Base-by-base conservation (phyloP, 2,329 filamentous ascomycete genomes). In the Penicillium nordicum region DNA sequence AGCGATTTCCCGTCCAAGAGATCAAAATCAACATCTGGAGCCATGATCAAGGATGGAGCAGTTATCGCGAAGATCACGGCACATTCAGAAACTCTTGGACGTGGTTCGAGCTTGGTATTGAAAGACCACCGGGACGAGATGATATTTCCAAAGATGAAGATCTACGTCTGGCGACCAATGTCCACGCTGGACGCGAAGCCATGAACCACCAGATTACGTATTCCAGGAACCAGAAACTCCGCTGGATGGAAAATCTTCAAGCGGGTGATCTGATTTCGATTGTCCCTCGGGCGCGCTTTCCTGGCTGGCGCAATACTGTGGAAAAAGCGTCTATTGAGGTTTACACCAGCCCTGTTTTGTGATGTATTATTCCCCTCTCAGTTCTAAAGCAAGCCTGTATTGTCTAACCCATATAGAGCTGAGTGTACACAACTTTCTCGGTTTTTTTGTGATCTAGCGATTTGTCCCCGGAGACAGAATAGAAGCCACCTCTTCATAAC, bases 401-500 rank as follows among this genome's bases (percentile, higher is more conserved):
- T 21, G 10, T 29, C 18, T 25, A 36, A 8, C 14, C 14, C 2
- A 18, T 43, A 34, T 14, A 32, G 25, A 18, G 4, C 3, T 7
- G 16, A n/a, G 10, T 18, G 9, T 12, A 4, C 6, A 23, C 12
- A 21, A 12, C 3, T 4, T 30, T 30, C 8, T 18, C 10, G 25
- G 18, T 18, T 16, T 8, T 42, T 23, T 21, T 14, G 18, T 27
- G 6, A 42, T 34, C 14, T 34, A 55, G 50, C 38, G 38, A 16
- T 36, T 30, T 34, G n/a, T 47, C 55, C 68, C 53, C 2, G 78
- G 78, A 50, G 76, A 74, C 36, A 84, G 72, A 18, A 84, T 55
- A 27, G 76, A 74, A 0, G 79, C 78, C 14, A 82, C 78, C 57
- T 82, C 79, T 66, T 87, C 85, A 65, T 86, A 86, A 82, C 80